Percentiles rank a stretch among this genome's conserved stretches.
Evolutionary conservation across 495 filamentous ascomycete genomes (phyloP).

Genomic region (Pseudomonodictys pantanalensis): DNA sequence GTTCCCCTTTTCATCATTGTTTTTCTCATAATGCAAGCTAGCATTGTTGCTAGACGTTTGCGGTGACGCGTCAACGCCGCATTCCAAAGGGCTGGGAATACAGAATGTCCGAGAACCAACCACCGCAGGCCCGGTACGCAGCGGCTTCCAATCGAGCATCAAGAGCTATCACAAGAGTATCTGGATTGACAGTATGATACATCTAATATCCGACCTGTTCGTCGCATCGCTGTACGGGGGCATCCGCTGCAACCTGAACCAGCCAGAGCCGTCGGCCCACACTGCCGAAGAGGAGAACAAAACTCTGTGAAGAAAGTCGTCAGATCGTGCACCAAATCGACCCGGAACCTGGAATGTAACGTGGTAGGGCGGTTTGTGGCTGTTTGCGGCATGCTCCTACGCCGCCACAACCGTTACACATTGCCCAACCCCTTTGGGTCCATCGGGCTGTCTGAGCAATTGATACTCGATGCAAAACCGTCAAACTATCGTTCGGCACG

Average conservation of each 20-base stretch:
- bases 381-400: conserved; percentile 23
- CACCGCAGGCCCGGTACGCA: too few relatives aligned
- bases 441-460: conserved; percentile 16
- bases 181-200: too few relatives aligned
- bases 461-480: conserved; percentile 18
- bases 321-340: neutral
- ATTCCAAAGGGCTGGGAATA: conserved; percentile 9
- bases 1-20: too few relatives aligned
- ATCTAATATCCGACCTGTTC: too few relatives aligned
- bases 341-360: conserved; percentile 13
- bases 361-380: conserved; percentile 3
- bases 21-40: too few relatives aligned
- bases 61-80: neutral
- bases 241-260: neutral
- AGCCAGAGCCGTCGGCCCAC: too few relatives aligned
- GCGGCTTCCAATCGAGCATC: too few relatives aligned
- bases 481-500: conserved; percentile 19
- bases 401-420: conserved; percentile 12
- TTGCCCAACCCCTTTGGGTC: conserved; percentile 10
- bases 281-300: too few relatives aligned
- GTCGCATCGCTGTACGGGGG: neutral
- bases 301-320: too few relatives aligned
- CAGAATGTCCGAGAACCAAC: neutral
- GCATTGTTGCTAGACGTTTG: too few relatives aligned
- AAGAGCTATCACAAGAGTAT: too few relatives aligned